Base-by-base conservation (phyloP, 441 rosid genomes). In the Corymbia citriodora region DNA sequence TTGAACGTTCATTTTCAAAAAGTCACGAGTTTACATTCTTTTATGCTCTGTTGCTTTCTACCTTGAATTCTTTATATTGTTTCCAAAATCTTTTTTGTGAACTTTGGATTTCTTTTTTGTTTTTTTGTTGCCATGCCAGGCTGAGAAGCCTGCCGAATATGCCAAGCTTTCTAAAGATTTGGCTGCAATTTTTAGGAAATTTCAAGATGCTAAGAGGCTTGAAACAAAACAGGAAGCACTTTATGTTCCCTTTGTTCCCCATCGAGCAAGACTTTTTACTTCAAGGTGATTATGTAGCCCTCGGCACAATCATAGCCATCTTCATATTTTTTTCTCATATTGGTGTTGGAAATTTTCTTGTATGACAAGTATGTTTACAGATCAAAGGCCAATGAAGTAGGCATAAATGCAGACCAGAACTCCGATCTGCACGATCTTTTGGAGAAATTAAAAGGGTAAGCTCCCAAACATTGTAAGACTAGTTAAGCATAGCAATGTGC, bases 131-230 rank as follows among this genome's bases (percentile, higher is more conserved):
- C 92, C 9, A 86, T 88, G 94, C 89, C 94, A 97, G 99, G 94
- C 95, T 90, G 93, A 93, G 93, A 96, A 97, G 94, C 96, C 96
- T 95, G 94, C 96, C 52, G 94, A 97, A 53, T 97, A 98, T 94
- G 99, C 99, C 87, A 98, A 98, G 95, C 98, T 98, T 90, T 99
- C 98, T 50, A 98, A 96, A 91, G 99, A 98, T 91, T 97, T 97
- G 94, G 97, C 97, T 94, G 97, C 96, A 33, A 99, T 98, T 88
- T 90, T 98, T 88, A 96, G 92, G 92, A 98, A 93, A 94, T 97
- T 97, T 93, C 99, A 97, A 94, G 97, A 96, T 93, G 99, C 98
- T 90, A 97, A 98, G 79, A 95, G 96, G 93, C 96, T 96, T 14
- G 97, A 97, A 15, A 98, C 99, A 85, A 96, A 98, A 94, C 92